These are phyloP conservation scores for Hortaea werneckii DNA, from an alignment of 2,329 filamentous ascomycete species.

Conservation along the genomic window DNA sequence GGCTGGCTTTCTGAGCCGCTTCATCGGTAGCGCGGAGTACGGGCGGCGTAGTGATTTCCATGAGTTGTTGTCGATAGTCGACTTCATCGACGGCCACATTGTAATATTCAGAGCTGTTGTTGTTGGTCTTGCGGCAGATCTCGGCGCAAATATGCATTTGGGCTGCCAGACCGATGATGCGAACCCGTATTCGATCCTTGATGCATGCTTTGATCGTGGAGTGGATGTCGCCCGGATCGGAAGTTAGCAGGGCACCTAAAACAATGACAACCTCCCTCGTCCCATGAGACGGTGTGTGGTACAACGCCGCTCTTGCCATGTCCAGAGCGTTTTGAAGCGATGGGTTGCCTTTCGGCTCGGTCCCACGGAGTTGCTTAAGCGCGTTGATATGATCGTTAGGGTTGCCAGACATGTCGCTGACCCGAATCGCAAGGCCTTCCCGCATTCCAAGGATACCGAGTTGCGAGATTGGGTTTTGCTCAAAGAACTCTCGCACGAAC, in stretches of 20 bases:
- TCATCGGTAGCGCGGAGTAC: slow-evolving; percentile 51
- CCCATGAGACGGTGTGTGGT: slow-evolving; percentile 84
- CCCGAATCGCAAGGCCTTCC: slow-evolving; percentile 74
- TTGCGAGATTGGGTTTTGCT: slow-evolving; percentile 97
- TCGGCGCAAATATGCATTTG: slow-evolving; percentile 88
- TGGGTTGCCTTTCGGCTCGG: slow-evolving; percentile 40
- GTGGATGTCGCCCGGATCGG: slow-evolving; percentile 91
- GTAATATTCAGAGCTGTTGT: slow-evolving; percentile 65
- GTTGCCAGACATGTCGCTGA: slow-evolving; percentile 87
- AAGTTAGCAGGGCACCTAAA: slow-evolving; percentile 80
- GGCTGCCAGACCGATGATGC: slow-evolving; percentile 80
- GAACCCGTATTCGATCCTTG: slow-evolving; percentile 73
- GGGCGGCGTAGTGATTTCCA: slow-evolving; percentile 80
- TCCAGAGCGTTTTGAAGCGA: slow-evolving; percentile 86
- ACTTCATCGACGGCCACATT: slow-evolving; percentile 76
- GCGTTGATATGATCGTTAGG: slow-evolving; percentile 77
- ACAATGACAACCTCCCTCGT: slow-evolving; percentile 88
- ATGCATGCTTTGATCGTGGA: slow-evolving; percentile 73
- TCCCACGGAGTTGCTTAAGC: slow-evolving; percentile 46
- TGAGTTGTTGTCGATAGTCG: slow-evolving; percentile 80
- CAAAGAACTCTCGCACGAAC: slow-evolving; percentile 91
- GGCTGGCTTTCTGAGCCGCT: slow-evolving; percentile 28
- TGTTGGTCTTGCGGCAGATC: slow-evolving; percentile 78
- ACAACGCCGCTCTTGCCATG: slow-evolving; percentile 87
- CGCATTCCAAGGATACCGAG: slow-evolving; percentile 87